phyloP scores from a whole-genome alignment of 2,329 filamentous ascomycete species.

The Acephala macrosclerotiorum region DNA sequence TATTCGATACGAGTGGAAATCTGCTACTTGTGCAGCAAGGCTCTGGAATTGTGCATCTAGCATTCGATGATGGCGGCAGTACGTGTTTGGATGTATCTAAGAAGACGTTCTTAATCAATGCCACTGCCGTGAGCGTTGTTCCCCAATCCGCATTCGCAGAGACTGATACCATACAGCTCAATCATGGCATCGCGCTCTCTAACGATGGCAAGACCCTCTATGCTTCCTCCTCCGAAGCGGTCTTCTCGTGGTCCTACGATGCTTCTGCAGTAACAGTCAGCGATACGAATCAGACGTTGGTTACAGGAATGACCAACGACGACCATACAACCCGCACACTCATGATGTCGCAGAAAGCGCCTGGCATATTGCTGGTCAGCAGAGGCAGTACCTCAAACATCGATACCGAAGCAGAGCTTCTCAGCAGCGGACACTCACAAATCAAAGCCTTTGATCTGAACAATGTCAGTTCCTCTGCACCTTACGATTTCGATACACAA shows the following conservation, averaged over 20 bases:
- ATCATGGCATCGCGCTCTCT: constrained; percentile 63
- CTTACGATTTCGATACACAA: constrained; percentile 56
- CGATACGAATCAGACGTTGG: constrained; percentile 56
- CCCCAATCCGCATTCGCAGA: not conserved
- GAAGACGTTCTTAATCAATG: constrained; percentile 34
- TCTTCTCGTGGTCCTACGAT: constrained; percentile 72
- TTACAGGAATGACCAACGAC: constrained; percentile 67
- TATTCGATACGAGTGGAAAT: constrained; percentile 43
- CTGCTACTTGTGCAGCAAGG: constrained; percentile 42
- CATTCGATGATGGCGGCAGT: constrained; percentile 36
- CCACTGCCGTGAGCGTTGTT: constrained; percentile 21
- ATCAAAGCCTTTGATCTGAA: constrained; percentile 66
- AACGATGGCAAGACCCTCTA: constrained; percentile 61
- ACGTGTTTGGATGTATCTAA: constrained; percentile 35
- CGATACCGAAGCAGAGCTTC: constrained; percentile 59
- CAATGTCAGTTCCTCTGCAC: constrained; percentile 40
- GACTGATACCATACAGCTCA: constrained; percentile 50
- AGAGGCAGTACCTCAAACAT: constrained; percentile 70
- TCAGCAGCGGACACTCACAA: constrained; percentile 67
- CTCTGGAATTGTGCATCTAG: constrained; percentile 39
- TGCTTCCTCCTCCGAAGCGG: constrained; percentile 63
- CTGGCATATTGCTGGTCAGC: constrained; percentile 68
- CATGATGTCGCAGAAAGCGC: constrained; percentile 61
- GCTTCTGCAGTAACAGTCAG: constrained; percentile 55
- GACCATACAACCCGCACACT: constrained; percentile 74